A percentile compares a stretch with the other conserved stretches of the same genome.
Evolutionary conservation across 176 grass and related monocot species (phyloP).

Genomic region (Oropetium thomaeum): DNA sequence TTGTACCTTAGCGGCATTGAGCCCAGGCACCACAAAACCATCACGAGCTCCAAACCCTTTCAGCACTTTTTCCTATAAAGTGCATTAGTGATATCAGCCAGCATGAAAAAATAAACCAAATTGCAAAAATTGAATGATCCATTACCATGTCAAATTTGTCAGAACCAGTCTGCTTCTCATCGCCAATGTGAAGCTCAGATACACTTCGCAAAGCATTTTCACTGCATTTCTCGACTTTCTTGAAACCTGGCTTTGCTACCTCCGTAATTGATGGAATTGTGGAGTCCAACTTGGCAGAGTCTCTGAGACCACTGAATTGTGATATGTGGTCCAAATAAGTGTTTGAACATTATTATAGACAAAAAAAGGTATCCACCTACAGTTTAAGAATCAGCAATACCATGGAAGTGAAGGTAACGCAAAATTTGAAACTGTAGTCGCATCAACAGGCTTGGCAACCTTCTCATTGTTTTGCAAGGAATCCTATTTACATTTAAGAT

Average conservation of each 20-base stretch:
- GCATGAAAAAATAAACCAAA: neutral
- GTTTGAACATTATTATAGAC: neutral
- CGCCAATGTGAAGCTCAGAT: constrained; percentile 71
- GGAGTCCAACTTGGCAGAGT: constrained; percentile 29
- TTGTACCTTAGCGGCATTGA: constrained; percentile 27
- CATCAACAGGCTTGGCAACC: constrained; percentile 19
- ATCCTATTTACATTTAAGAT: constrained; percentile 29
- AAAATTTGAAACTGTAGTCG: constrained; percentile 28
- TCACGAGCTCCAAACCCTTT: constrained; percentile 74
- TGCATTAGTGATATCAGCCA: neutral
- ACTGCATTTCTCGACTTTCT: constrained; percentile 59
- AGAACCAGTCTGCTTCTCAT: constrained; percentile 57
- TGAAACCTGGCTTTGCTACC: constrained; percentile 44
- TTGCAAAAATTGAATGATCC: neutral
- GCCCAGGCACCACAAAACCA: constrained; percentile 28
- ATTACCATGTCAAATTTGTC: constrained; percentile 86
- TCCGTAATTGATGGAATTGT: constrained; percentile 23
- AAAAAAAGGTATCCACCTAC: neutral
- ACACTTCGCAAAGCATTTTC: constrained; percentile 73
- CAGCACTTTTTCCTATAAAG: constrained; percentile 82
- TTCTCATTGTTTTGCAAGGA: constrained; percentile 32
- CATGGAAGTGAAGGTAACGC: constrained; percentile 21
- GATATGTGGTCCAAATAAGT: constrained; percentile 15
- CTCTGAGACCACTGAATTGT: constrained; percentile 24
- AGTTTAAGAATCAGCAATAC: constrained; percentile 27